A percentile compares a stretch with the other conserved stretches of the same genome.
These are phyloP conservation scores for Geotrichum phurueaensis DNA, from an alignment of 1,139 yeast species.

Conservation along the genomic window DNA sequence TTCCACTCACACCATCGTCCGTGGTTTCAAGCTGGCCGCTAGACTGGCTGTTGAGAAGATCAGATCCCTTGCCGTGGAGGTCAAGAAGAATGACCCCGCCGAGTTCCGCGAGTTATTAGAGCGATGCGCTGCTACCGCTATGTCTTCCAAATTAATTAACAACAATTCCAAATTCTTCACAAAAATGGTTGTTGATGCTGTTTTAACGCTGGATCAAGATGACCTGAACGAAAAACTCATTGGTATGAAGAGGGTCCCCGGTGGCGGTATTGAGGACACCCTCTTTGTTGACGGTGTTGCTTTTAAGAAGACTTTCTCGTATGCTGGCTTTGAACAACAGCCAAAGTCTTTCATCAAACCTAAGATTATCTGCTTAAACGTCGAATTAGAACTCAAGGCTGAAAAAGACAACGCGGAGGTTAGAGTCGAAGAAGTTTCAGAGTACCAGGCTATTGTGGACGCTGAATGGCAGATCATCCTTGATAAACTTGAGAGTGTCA, in stretches of 20 bases:
- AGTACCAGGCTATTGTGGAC: conserved; percentile 93
- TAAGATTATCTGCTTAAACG: conserved; percentile 76
- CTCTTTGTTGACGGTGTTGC: conserved; percentile 90
- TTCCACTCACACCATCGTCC: conserved; percentile 78
- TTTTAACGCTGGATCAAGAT: conserved; percentile 72
- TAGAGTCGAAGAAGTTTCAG: conserved; percentile 86
- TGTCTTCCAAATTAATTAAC: conserved; percentile 90
- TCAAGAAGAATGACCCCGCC: conserved; percentile 37
- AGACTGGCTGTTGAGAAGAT: conserved; percentile 68
- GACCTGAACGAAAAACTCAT: conserved; percentile 84
- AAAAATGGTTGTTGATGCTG: conserved; percentile 95
- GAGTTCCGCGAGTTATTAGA: conserved; percentile 73
- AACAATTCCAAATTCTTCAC: conserved; percentile 85
- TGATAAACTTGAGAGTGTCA: conserved; percentile 77
- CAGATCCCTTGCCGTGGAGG: conserved; percentile 63
- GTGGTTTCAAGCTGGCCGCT: conserved; percentile 82
- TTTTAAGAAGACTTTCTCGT: conserved; percentile 91
- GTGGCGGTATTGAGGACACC: conserved; percentile 96
- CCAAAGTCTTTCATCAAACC: conserved; percentile 81
- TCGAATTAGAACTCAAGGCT: conserved; percentile 93
- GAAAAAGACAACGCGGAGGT: conserved; percentile 99
- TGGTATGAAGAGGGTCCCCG: conserved; percentile 92
- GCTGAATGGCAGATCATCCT: conserved; percentile 97
- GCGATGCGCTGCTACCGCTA: conserved; percentile 93
- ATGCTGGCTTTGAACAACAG: conserved; percentile 98